Base-by-base conservation (phyloP, 495 filamentous ascomycete species). In the Penicillium canariense region DNA sequence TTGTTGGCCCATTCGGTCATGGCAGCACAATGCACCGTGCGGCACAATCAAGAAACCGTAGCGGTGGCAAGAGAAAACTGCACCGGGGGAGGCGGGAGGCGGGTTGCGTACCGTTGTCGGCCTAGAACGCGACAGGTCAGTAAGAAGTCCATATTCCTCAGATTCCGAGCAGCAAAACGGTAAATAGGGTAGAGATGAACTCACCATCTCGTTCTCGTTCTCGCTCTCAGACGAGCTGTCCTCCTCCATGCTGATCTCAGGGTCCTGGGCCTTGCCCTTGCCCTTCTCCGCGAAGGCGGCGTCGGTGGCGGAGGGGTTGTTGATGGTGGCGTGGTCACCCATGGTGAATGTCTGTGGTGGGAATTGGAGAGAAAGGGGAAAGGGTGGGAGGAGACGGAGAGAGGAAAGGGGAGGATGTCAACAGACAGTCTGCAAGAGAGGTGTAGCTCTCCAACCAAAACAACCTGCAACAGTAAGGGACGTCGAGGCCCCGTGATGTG, bases 201-300 rank as follows among this genome's bases (percentile, higher is more conserved):
- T 59, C 70, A 89, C 86, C 68, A 85, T 77, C 55, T 87, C 80
- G n/a, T 76, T 75, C 58, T 85, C 84, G 40, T 76, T 76, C 56
- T 86, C 84, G 35, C 82, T 81, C 38, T 89, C 87, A 2, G 81
- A 81, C 43, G 84, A 82, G 32, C 81, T 84, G 23, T 44, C 87
- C 51, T 90, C 86, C 25, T 79, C 84, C 82, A 87, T 86, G 71
- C 77, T 80, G 65, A 80, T 66, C 39, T 90, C 87, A 59, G 54
- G 76, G 50, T 63, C 83, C 61, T 84, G 80, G 48, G 69, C 76
- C 66, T 80, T 80, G 59, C 84, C 87, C 75, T 91, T 91, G 60
- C 75, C 77, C 69, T 79, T 80, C 27, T 67, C 67, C 32, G 60
- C 63, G 34, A 68, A 68, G 32, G 73, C 65, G 17, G 69, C 69